Evolutionary conservation across 306 rosid species (phyloP).

Genomic region (Abrus pulchellus): DNA sequence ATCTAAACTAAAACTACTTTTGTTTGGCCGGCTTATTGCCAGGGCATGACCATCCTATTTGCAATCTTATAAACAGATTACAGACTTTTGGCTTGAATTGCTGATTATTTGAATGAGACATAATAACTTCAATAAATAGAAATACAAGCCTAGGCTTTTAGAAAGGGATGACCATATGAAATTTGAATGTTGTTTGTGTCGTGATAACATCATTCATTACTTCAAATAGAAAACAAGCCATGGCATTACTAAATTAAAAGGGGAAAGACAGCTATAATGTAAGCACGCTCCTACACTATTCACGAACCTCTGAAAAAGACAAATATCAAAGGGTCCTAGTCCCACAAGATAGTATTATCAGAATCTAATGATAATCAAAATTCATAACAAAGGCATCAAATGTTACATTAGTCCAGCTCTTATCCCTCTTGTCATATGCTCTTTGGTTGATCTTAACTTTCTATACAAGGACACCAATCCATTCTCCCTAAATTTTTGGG

Average conservation of each 20-base stretch:
- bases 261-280: conserved; percentile 14
- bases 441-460: neutral
- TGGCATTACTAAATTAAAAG: neutral
- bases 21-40: neutral
- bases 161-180: conserved; percentile 12
- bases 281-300: conserved; percentile 18
- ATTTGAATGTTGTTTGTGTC: neutral
- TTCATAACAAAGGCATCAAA: neutral
- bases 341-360: conserved; percentile 18
- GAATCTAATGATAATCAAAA: conserved; percentile 9
- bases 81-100: neutral
- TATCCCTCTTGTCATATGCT: conserved; percentile 8
- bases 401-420: neutral
- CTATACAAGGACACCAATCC: neutral
- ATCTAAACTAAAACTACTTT: no score
- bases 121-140: neutral
- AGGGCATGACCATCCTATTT: neutral
- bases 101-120: neutral
- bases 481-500: neutral
- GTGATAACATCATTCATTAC: conserved; percentile 28
- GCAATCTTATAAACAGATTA: neutral
- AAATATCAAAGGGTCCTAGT: conserved; percentile 23
- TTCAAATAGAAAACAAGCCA: conserved; percentile 28
- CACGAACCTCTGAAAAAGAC: conserved; percentile 6
- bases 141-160: neutral